phyloP scores from a whole-genome alignment of 2,329 filamentous ascomycete genomes.

The Ophiognomonia clavigignenti-juglandacearum region DNA sequence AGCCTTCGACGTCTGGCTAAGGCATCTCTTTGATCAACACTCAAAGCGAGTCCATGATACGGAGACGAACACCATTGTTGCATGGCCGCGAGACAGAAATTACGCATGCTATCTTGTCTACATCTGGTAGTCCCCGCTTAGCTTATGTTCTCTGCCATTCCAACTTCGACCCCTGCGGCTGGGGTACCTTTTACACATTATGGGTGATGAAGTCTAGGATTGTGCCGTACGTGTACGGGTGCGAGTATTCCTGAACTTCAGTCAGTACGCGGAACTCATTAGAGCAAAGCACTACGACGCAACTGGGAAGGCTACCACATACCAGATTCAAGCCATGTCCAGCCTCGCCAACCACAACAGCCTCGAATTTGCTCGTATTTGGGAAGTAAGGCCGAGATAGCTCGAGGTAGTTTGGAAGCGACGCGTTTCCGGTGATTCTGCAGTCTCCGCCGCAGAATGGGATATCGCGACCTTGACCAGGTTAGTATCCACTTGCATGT shows the following conservation, averaged over 20 bases:
- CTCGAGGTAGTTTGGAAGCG: slow-evolving; percentile 37
- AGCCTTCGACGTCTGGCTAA: too few relatives aligned
- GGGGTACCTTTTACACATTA: slow-evolving; percentile 1
- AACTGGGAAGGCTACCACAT: background rate
- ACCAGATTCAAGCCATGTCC: slow-evolving; percentile 48
- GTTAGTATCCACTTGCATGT: background rate
- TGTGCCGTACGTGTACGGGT: slow-evolving; percentile 12
- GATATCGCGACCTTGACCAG: slow-evolving; percentile 36
- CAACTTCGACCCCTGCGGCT: too few relatives aligned
- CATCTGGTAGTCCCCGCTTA: too few relatives aligned
- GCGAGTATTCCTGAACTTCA: slow-evolving; percentile 12
- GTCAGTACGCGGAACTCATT: background rate
- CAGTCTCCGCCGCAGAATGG: slow-evolving; percentile 62
- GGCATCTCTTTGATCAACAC: too few relatives aligned
- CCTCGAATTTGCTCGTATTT: slow-evolving; percentile 42
- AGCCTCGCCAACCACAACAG: slow-evolving; percentile 48
- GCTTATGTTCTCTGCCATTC: too few relatives aligned
- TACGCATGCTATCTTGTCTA: too few relatives aligned
- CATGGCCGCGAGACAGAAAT: too few relatives aligned
- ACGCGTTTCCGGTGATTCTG: slow-evolving; percentile 33
- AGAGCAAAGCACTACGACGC: too few relatives aligned
- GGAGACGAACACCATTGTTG: too few relatives aligned
- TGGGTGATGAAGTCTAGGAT: slow-evolving; percentile 11
- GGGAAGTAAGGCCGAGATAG: slow-evolving; percentile 36
- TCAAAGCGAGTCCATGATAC: too few relatives aligned